Evolutionary conservation across 2,329 filamentous ascomycete species (phyloP).

Genomic region (Aspergillus puulaauensis): DNA sequence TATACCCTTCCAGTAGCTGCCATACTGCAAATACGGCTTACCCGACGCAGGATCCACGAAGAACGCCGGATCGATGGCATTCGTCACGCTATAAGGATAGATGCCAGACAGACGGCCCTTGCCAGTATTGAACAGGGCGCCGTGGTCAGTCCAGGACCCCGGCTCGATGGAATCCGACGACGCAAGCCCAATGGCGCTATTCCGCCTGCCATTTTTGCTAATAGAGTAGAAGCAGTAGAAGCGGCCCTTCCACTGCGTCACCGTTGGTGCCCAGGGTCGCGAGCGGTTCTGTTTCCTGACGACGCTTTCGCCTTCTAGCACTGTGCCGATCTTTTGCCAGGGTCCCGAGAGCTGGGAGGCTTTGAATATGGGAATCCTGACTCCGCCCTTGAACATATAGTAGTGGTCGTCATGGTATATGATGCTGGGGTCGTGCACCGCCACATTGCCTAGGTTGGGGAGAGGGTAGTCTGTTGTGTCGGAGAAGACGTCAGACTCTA

Average conservation of each 20-base stretch:
- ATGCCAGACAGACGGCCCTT: conserved; percentile 22
- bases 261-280: conserved; percentile 37
- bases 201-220: conserved; percentile 26
- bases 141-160: conserved; percentile 36
- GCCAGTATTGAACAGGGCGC: conserved; percentile 33
- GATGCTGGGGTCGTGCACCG: conserved; percentile 36
- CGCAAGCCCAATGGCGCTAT: conserved; percentile 39
- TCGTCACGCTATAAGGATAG: conserved; percentile 34
- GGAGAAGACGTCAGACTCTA: conserved; percentile 21
- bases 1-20: conserved; percentile 38
- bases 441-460: conserved; percentile 29
- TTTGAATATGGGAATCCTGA: conserved; percentile 26
- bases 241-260: conserved; percentile 25
- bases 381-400: conserved; percentile 37
- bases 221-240: conserved; percentile 41
- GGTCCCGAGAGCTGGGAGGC: conserved; percentile 30
- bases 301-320: conserved; percentile 29
- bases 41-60: conserved; percentile 26
- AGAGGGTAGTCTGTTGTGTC: conserved; percentile 26
- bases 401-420: conserved; percentile 26
- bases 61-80: conserved; percentile 38
- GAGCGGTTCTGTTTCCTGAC: conserved; percentile 31
- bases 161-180: conserved; percentile 25
- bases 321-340: conserved; percentile 33
- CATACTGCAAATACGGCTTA: conserved; percentile 32